Percentiles rank a stretch among this genome's conserved stretches.
These are phyloP conservation scores for Apiospora malaysiana DNA, from an alignment of 2,329 filamentous ascomycete genomes.

Conservation along the genomic window DNA sequence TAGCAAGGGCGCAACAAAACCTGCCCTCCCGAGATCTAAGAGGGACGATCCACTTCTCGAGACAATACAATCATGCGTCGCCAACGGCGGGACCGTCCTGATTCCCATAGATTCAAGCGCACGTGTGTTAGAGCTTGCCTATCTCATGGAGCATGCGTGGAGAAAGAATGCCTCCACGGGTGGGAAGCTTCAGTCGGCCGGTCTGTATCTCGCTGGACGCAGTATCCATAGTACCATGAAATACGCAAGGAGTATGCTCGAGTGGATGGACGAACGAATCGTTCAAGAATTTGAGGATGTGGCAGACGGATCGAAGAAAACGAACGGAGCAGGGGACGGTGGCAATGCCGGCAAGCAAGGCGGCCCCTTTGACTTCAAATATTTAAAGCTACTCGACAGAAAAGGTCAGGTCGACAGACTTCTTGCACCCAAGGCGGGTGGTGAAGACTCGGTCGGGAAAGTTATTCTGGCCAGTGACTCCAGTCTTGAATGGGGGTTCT, in stretches of 20 bases:
- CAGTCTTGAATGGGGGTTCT: slow-evolving; percentile 94
- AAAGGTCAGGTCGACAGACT: slow-evolving; percentile 80
- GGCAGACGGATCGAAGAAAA: slow-evolving; percentile 55
- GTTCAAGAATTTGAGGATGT: slow-evolving; percentile 87
- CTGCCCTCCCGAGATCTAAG: slow-evolving; percentile 74
- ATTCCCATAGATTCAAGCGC: slow-evolving; percentile 96
- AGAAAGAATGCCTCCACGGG: slow-evolving; percentile 65
- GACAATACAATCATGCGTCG: slow-evolving; percentile 79
- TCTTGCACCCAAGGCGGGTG: slow-evolving; percentile 52
- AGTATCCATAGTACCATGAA: slow-evolving; percentile 89
- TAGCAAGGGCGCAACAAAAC: slow-evolving; percentile 76
- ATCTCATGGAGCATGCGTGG: slow-evolving; percentile 93
- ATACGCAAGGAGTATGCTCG: slow-evolving; percentile 92
- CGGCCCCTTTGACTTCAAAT: slow-evolving; percentile 88
- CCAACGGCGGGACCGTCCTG: slow-evolving; percentile 85
- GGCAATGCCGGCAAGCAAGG: slow-evolving; percentile 57
- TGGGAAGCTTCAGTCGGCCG: slow-evolving; percentile 57
- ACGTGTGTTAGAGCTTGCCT: slow-evolving; percentile 89
- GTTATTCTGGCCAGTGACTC: slow-evolving; percentile 92
- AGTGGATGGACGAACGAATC: slow-evolving; percentile 99
- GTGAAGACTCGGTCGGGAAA: slow-evolving; percentile 55
- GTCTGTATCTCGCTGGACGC: slow-evolving; percentile 82
- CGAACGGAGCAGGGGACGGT: slow-evolving; percentile 51
- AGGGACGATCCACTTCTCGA: slow-evolving; percentile 86
- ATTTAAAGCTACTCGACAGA: slow-evolving; percentile 82